Conservation (phyloP, 345 rosid species). For the Erucastrum elatum region DNA sequence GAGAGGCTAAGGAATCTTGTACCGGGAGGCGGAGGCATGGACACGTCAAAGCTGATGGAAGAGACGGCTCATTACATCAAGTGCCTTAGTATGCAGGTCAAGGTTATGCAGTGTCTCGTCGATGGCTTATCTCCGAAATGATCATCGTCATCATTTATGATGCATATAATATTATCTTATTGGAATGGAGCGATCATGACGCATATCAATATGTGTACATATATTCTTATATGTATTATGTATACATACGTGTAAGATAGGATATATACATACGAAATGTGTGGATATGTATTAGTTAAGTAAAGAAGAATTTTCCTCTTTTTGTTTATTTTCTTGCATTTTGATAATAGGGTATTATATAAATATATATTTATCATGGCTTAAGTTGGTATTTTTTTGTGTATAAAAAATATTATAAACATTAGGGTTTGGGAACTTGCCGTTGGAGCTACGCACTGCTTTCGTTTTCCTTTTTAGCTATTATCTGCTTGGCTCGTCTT, state of each 20-base stretch:
- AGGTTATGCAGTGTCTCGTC: conserved; percentile 40
- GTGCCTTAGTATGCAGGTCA: conserved; percentile 42
- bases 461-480: background rate
- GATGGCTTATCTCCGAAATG: conserved; percentile 32
- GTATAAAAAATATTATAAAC: background rate
- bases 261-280: conserved; percentile 28
- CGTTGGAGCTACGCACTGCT: conserved; percentile 26
- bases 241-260: conserved; percentile 43
- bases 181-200: conserved; percentile 28
- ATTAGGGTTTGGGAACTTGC: conserved; percentile 39
- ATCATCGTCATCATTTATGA: conserved; percentile 16
- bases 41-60: conserved; percentile 35
- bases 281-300: conserved; percentile 35
- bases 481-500: conserved; percentile 6
- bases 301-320: background rate
- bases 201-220: conserved; percentile 1
- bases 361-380: conserved; percentile 16
- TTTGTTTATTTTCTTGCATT: conserved; percentile 8
- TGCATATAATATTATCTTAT: conserved; percentile 21
- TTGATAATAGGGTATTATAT: conserved; percentile 10
- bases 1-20: conserved; percentile 37
- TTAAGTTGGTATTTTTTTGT: conserved; percentile 5
- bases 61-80: conserved; percentile 44
- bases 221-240: conserved; percentile 20
- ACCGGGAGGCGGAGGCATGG: conserved; percentile 43